Conservation (phyloP, 2,329 filamentous ascomycete species). For the Colletotrichum sp. region DNA sequence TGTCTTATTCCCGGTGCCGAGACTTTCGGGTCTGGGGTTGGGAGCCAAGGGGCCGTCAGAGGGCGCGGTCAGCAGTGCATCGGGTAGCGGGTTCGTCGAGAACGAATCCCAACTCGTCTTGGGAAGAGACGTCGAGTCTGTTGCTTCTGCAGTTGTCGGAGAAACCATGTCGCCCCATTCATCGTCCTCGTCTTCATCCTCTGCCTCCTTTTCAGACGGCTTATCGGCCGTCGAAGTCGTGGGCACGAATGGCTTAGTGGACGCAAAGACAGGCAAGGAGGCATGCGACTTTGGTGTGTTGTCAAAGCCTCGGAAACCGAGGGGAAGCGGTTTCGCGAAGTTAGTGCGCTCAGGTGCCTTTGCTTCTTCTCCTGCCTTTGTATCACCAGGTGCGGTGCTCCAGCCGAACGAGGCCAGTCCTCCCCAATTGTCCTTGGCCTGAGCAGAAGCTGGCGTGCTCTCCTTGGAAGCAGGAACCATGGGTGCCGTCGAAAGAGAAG, state of each 20-base stretch:
- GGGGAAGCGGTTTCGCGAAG: background rate
- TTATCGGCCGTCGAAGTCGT: background rate
- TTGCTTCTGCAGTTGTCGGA: conserved; percentile 34
- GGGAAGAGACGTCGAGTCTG: conserved; percentile 3
- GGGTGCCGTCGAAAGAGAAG: conserved; percentile 4
- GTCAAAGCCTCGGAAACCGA: conserved; percentile 6
- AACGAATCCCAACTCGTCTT: conserved; percentile 19
- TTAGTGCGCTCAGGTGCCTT: background rate
- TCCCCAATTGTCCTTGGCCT: conserved; percentile 13
- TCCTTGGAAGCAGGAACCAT: background rate
- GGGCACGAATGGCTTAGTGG: background rate
- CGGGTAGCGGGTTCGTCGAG: conserved; percentile 12
- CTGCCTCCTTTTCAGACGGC: conserved; percentile 18
- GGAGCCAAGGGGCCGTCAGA: background rate
- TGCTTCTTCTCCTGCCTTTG: background rate
- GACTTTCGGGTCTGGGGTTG: background rate
- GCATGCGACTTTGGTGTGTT: conserved; percentile 15
- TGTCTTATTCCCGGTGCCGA: conserved; percentile 5
- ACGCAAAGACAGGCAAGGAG: conserved; percentile 6
- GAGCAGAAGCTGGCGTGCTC: conserved; percentile 27
- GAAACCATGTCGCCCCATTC: conserved; percentile 68
- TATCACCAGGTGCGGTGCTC: conserved; percentile 17
- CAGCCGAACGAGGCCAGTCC: conserved; percentile 34
- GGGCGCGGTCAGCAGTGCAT: background rate
- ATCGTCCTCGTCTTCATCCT: conserved; percentile 37